A percentile compares a stretch with the other conserved stretches of the same genome.
These are phyloP conservation scores for Russula sp. DNA, from an alignment of 768 basidiomycete species.

Conservation along the genomic window DNA sequence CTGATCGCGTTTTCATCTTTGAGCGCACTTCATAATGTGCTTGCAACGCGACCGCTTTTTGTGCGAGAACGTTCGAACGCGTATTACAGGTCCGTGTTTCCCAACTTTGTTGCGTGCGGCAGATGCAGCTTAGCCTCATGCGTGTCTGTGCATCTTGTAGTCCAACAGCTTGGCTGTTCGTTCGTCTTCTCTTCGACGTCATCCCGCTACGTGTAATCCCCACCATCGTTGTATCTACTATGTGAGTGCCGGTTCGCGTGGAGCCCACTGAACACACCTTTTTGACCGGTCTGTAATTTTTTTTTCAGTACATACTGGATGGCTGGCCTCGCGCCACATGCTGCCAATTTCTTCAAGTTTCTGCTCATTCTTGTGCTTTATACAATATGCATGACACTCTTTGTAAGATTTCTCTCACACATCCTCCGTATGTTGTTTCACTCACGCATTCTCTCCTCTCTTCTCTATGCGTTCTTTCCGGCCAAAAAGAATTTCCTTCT, in stretches of 20 bases:
- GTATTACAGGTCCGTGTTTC: slow-evolving; percentile 64
- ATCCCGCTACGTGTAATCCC: slow-evolving; percentile 85
- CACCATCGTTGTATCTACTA: slow-evolving; percentile 77
- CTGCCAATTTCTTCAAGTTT: slow-evolving; percentile 91
- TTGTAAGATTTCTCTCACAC: slow-evolving; percentile 36
- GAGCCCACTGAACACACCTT: not conserved
- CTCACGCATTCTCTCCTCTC: no score
- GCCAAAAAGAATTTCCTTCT: slow-evolving; percentile 75
- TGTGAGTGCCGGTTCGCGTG: slow-evolving; percentile 42
- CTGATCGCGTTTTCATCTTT: slow-evolving; percentile 87
- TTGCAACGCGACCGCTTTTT: slow-evolving; percentile 80
- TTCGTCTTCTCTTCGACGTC: slow-evolving; percentile 82
- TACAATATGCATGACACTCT: slow-evolving; percentile 79
- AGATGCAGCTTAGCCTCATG: no score
- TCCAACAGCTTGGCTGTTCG: slow-evolving; percentile 87
- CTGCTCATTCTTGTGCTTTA: slow-evolving; percentile 86
- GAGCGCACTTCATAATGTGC: slow-evolving; percentile 84
- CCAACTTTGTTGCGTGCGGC: not conserved
- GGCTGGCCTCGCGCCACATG: slow-evolving; percentile 77
- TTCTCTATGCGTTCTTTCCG: no score
- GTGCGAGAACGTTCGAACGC: slow-evolving; percentile 78
- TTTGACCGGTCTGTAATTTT: not conserved
- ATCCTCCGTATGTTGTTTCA: not conserved
- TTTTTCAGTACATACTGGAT: slow-evolving; percentile 75
- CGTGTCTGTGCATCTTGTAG: slow-evolving; percentile 31